A percentile compares a stretch with the other conserved stretches of the same genome.
Evolutionary conservation across 1,284 basidiomycete species (phyloP).

Genomic region (Fomitopsis palustris): DNA sequence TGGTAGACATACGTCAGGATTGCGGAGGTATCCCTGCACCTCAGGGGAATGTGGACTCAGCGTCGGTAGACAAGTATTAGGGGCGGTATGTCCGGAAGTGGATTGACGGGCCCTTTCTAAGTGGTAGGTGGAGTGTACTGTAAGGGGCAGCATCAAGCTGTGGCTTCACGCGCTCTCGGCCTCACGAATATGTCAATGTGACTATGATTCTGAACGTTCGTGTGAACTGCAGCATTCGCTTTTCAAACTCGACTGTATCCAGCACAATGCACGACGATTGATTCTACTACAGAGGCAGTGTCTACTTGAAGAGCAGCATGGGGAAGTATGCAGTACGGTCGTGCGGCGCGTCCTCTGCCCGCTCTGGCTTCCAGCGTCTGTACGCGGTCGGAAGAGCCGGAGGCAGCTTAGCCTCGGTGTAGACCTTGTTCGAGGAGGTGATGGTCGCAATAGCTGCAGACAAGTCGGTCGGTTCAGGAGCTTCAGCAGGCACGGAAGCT

Average conservation of each 20-base stretch:
- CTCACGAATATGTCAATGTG: neutral
- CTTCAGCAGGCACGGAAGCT: constrained; percentile 44
- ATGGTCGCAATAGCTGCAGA: constrained; percentile 70
- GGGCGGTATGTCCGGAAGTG: neutral
- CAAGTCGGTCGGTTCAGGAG: constrained; percentile 50
- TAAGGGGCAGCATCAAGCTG: neutral
- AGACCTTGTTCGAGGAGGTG: constrained; percentile 56
- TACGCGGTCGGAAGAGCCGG: constrained; percentile 62
- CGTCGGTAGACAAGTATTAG: no score
- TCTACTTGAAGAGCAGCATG: constrained; percentile 78
- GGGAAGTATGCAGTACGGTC: constrained; percentile 80
- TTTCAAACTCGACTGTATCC: neutral
- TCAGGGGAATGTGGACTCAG: no score
- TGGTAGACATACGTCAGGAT: neutral
- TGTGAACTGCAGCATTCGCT: neutral
- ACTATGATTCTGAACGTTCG: neutral
- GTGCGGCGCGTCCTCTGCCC: constrained; percentile 71
- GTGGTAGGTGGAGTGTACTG: neutral
- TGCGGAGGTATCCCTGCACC: no score
- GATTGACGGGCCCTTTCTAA: neutral
- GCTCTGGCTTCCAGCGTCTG: constrained; percentile 70
- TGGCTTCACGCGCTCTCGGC: neutral
- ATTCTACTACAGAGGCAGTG: neutral
- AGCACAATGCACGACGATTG: neutral
- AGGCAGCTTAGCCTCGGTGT: constrained; percentile 65